A percentile compares a stretch with the other conserved stretches of the same genome.
phyloP scores from a whole-genome alignment of 495 filamentous ascomycete genomes.

The Xylaria castorea region DNA sequence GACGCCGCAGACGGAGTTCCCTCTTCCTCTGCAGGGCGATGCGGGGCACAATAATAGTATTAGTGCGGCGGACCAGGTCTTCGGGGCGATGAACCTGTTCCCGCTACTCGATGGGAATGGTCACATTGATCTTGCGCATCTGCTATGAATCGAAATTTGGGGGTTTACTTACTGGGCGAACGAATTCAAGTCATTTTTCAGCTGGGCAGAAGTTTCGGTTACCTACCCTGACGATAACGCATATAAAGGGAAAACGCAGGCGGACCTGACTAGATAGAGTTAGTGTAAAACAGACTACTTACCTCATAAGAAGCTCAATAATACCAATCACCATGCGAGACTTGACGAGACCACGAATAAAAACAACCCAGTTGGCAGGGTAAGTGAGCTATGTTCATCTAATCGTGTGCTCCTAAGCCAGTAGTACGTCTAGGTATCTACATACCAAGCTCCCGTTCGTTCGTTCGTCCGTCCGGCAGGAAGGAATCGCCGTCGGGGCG shows the following conservation, averaged over 20 bases:
- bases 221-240: neutral
- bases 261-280: neutral
- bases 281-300: too few species aligned
- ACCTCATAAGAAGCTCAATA: neutral
- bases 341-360: neutral
- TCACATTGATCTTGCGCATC: conserved; percentile 53
- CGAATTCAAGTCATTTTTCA: neutral
- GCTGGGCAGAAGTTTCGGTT: neutral
- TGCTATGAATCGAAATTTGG: conserved; percentile 34
- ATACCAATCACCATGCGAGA: neutral
- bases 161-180: neutral
- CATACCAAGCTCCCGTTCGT: neutral
- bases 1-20: conserved; percentile 29
- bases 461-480: neutral
- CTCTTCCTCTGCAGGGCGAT: neutral
- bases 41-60: conserved; percentile 32
- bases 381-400: neutral
- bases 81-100: conserved; percentile 52
- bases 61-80: conserved; percentile 40
- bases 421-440: conserved; percentile 7
- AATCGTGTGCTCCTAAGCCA: neutral
- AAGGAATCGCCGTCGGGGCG: neutral
- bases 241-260: neutral
- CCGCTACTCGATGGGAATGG: conserved; percentile 52
- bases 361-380: neutral